Evolutionary conservation across 192 early-diverging fungal genomes (phyloP), one percentile per base, ranked within the genome.

Genomic region (Coemansia sp.): DNA sequence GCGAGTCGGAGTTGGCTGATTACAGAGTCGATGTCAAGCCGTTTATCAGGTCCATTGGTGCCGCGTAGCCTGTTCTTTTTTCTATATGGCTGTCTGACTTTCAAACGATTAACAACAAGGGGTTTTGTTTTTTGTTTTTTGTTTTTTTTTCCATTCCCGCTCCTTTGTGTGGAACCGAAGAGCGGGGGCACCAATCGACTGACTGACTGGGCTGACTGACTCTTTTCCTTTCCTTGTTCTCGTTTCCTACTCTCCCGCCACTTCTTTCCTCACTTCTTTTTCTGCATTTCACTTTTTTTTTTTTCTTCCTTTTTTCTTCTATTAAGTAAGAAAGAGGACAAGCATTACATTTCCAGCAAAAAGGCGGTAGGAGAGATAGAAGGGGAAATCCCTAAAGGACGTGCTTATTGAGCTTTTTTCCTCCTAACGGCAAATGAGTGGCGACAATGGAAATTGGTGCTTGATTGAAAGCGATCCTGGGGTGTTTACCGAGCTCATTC

Each of bases 381-480:
- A n/a, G n/a, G n/a, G n/a, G n/a, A n/a, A n/a, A n/a, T n/a, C n/a
- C n/a, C n/a, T n/a, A n/a, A n/a, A n/a, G n/a, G n/a, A n/a, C n/a
- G n/a, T n/a, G n/a, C n/a, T n/a, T n/a, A n/a, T n/a, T n/a, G n/a
- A n/a, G n/a, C n/a, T n/a, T n/a, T n/a, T n/a, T n/a, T n/a, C n/a
- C n/a, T n/a, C n/a, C n/a, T n/a, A n/a, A n/a, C n/a, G n/a, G 8
- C 45, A 56, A 58, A 83, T 83, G 80, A 51, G 74, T 40, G 63
- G 61, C 56, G 76, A 78, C 61, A 73, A 86, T 72, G 92, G 90
- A 59, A 90, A 91, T 64, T 94, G 92, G 92, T 92, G 91, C 66
- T 80, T 92, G 47, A 94, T 94, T 71, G 93, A 94, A 73, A 91
- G 90, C 68, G 93, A 94, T 80, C 93, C 93, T 37, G 92, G 90